These are phyloP conservation scores for Picea abies DNA, from an alignment of 83 land plant species.

Conservation along the genomic window DNA sequence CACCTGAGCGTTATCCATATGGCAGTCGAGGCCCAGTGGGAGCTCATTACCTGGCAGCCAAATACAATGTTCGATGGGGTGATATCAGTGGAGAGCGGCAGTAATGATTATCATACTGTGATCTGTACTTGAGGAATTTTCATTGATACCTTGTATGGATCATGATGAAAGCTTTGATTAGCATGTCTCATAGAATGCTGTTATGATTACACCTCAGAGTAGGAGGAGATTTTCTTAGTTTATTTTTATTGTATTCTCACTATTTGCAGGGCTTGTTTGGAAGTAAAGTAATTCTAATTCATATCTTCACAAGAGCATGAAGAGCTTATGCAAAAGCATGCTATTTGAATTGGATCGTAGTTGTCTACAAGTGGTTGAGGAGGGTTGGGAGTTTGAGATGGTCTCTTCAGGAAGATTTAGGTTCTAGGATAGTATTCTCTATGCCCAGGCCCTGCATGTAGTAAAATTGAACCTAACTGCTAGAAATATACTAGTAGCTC, in stretches of 20 bases:
- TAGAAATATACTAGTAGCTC: neutral
- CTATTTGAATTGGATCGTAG: neutral
- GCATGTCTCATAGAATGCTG: conserved; percentile 1
- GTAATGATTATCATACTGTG: neutral
- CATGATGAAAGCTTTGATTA: neutral
- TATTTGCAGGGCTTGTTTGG: neutral
- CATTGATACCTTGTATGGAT: neutral
- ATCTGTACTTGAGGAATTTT: neutral
- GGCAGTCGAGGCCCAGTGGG: conserved; percentile 97
- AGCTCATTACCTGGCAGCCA: conserved; percentile 91
- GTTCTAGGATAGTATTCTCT: neutral
- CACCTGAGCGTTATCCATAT: conserved; percentile 88
- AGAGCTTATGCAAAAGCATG: neutral
- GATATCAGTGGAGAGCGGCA: conserved; percentile 37
- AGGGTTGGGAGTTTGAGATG: neutral
- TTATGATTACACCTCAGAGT: neutral
- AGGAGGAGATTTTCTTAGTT: neutral
- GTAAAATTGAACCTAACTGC: neutral
- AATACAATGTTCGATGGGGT: conserved; percentile 93
- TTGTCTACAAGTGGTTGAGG: neutral
- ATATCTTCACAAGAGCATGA: no score
- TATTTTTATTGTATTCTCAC: neutral
- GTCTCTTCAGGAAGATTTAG: neutral
- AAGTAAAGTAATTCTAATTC: neutral
- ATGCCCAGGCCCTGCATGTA: neutral